Percentiles rank a stretch among this genome's conserved stretches.
phyloP scores from a whole-genome alignment of 495 filamentous ascomycete species.

The Pyronema domesticum region DNA sequence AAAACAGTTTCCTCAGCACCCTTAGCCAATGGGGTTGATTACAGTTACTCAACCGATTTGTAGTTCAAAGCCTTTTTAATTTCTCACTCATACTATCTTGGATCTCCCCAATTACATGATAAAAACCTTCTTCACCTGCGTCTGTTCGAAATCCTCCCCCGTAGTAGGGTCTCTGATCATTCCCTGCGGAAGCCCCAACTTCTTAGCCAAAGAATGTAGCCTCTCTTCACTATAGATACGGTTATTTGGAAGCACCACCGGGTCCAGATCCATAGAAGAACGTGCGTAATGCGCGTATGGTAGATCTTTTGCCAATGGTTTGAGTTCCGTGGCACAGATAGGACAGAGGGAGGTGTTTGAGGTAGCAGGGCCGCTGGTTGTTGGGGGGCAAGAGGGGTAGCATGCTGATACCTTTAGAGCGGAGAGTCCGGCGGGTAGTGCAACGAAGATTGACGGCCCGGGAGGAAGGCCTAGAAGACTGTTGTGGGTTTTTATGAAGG shows the following conservation, averaged over 20 bases:
- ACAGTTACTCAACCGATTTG: too few relatives aligned
- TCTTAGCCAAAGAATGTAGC: slow-evolving; percentile 57
- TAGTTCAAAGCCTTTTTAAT: too few relatives aligned
- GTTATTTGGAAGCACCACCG: slow-evolving; percentile 72
- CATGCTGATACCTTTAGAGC: slow-evolving; percentile 92
- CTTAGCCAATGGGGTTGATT: too few relatives aligned
- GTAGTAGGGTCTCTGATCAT: slow-evolving; percentile 72
- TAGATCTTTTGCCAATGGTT: slow-evolving; percentile 69
- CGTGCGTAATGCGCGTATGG: slow-evolving; percentile 90
- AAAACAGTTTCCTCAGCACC: too few relatives aligned
- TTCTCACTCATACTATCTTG: too few relatives aligned
- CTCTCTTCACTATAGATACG: slow-evolving; percentile 65
- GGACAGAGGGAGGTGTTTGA: slow-evolving; percentile 62
- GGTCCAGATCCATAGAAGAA: slow-evolving; percentile 74
- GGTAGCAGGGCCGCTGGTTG: slow-evolving; percentile 34
- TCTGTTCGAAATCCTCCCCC: slow-evolving; percentile 43
- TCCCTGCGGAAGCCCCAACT: slow-evolving; percentile 36
- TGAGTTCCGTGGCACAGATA: slow-evolving; percentile 87
- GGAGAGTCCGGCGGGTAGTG: slow-evolving; percentile 76
- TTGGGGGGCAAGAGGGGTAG: slow-evolving; percentile 49
- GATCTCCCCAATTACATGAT: slow-evolving; percentile 38
- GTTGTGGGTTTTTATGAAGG: slow-evolving; percentile 76
- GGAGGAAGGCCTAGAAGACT: slow-evolving; percentile 66
- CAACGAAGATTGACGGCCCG: slow-evolving; percentile 75
- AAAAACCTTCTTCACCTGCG: slow-evolving; percentile 71